Percentiles rank a stretch among this genome's conserved stretches.
These are phyloP conservation scores for Schwanniomyces occidentalis DNA, from an alignment of 805 yeast genomes.

Conservation along the genomic window DNA sequence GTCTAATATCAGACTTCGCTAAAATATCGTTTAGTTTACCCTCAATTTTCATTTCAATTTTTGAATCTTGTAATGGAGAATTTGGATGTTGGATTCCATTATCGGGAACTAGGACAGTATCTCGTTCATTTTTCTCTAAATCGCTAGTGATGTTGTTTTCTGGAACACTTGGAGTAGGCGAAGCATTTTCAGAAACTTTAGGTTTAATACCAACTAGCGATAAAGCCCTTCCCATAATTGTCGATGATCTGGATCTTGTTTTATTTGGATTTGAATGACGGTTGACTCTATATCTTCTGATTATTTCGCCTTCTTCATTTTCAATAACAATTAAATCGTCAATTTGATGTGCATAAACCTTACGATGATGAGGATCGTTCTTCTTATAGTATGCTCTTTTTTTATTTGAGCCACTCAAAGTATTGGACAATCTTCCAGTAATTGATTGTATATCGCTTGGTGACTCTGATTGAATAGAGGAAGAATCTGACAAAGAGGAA, in stretches of 20 bases:
- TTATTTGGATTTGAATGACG: constrained; percentile 39
- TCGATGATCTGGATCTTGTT: constrained; percentile 37
- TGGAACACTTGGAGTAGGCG: background rate
- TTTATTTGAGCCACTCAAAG: constrained; percentile 11
- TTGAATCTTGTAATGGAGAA: constrained; percentile 13
- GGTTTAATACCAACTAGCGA: constrained; percentile 53
- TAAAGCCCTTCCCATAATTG: constrained; percentile 49
- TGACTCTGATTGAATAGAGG: constrained; percentile 7
- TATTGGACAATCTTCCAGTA: constrained; percentile 11
- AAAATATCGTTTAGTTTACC: constrained; percentile 17
- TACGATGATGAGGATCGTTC: constrained; percentile 30
- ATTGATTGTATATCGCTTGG: constrained; percentile 9
- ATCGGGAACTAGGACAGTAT: constrained; percentile 11
- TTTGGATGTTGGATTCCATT: constrained; percentile 8
- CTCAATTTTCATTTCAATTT: constrained; percentile 15
- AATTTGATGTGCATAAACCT: constrained; percentile 72
- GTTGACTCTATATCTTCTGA: constrained; percentile 78
- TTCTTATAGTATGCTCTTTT: constrained; percentile 30
- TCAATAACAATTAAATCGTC: constrained; percentile 81
- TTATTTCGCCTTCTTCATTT: constrained; percentile 87
- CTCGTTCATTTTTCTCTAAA: constrained; percentile 11
- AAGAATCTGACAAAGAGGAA: constrained; percentile 23
- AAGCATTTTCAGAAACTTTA: background rate
- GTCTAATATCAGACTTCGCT: constrained; percentile 1
- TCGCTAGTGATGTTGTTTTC: constrained; percentile 4